Conservation (phyloP, 306 rosid genomes). For the Morella rubra region DNA sequence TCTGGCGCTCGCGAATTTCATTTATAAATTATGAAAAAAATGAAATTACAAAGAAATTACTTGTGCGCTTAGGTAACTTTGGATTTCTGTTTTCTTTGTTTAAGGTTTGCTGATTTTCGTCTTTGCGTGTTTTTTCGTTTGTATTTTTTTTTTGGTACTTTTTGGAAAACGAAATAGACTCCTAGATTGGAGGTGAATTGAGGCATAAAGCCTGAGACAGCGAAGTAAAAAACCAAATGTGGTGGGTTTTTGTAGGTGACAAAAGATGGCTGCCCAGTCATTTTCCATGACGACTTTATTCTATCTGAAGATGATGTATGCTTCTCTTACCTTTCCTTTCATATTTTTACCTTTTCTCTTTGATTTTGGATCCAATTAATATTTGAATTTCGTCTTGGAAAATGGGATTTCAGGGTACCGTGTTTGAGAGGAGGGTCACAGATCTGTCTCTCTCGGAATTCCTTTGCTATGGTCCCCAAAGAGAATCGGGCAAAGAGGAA, state of each 20-base stretch:
- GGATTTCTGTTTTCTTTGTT: not conserved
- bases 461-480: slow-evolving; percentile 50
- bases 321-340: not conserved
- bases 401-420: slow-evolving; percentile 34
- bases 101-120: not conserved
- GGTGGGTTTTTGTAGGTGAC: slow-evolving; percentile 62
- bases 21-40: too few species aligned
- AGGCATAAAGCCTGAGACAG: not conserved
- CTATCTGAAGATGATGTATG: slow-evolving; percentile 40
- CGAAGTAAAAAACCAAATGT: slow-evolving; percentile 3
- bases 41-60: too few species aligned
- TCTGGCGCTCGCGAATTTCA: too few species aligned
- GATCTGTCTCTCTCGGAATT: slow-evolving; percentile 48
- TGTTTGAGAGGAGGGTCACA: slow-evolving; percentile 51
- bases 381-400: not conserved
- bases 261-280: slow-evolving; percentile 49
- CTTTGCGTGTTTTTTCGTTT: not conserved
- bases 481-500: slow-evolving; percentile 35
- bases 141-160: not conserved
- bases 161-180: not conserved
- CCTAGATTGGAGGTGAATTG: slow-evolving; percentile 9
- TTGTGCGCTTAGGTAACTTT: not conserved
- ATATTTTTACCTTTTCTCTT: not conserved
- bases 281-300: slow-evolving; percentile 55
- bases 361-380: not conserved